These are phyloP conservation scores for Dictyostelium firmibasis DNA, from an alignment of 78 protist genomes.

Conservation along the genomic window DNA sequence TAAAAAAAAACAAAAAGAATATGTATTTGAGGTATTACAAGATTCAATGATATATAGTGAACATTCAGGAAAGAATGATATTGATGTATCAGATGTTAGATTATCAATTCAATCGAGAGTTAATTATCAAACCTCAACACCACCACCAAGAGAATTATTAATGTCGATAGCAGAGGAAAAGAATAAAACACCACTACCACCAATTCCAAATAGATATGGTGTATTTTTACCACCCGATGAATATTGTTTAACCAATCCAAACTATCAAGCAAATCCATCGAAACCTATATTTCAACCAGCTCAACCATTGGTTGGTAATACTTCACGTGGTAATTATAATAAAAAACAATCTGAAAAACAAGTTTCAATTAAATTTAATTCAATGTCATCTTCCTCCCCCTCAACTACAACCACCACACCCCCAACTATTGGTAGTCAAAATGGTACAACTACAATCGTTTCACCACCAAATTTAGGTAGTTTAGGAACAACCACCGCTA, in stretches of 20 bases:
- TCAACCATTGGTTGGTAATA: conserved; percentile 5
- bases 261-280: conserved; percentile 60
- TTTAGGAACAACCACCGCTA: background rate
- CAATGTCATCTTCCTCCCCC: background rate
- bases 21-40: conserved; percentile 68
- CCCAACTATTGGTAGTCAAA: background rate
- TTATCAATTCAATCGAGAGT: conserved; percentile 68
- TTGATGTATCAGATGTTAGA: conserved; percentile 70
- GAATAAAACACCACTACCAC: conserved; percentile 63
- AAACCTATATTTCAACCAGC: conserved; percentile 19
- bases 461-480: background rate
- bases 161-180: conserved; percentile 49
- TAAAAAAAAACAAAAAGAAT: conserved; percentile 10
- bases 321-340: conserved; percentile 53
- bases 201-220: conserved; percentile 72
- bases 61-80: conserved; percentile 54
- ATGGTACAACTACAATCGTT: background rate
- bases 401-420: background rate
- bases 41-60: conserved; percentile 47
- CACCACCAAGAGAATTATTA: conserved; percentile 70
- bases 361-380: conserved; percentile 48
- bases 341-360: conserved; percentile 57
- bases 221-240: conserved; percentile 67
- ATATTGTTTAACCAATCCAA: conserved; percentile 66
- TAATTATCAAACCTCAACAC: conserved; percentile 43